Conservation (phyloP, 768 basidiomycete genomes). For the Suillus bovinus region DNA sequence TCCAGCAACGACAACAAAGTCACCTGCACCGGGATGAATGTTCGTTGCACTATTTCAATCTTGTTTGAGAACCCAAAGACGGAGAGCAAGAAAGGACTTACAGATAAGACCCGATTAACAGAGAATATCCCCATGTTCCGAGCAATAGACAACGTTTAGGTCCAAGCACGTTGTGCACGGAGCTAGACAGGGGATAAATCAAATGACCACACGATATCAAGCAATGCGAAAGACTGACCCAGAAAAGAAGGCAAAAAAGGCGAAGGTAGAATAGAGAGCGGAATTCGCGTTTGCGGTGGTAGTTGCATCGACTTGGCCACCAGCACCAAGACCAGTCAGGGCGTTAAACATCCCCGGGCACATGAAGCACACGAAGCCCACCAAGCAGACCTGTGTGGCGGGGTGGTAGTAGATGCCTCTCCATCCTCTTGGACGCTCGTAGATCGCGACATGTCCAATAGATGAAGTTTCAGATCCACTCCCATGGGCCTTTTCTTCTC, state of each 20-base stretch:
- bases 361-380: conserved; percentile 70
- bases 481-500: conserved; percentile 10
- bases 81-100: conserved; percentile 34
- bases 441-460: conserved; percentile 27
- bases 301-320: conserved; percentile 66
- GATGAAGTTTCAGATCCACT: conserved; percentile 2
- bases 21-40: conserved; percentile 59
- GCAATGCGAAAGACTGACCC: conserved; percentile 46
- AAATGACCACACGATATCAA: not conserved
- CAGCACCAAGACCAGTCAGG: conserved; percentile 76
- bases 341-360: conserved; percentile 75
- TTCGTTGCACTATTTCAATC: conserved; percentile 58
- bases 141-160: conserved; percentile 69
- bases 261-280: conserved; percentile 67
- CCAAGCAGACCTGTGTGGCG: conserved; percentile 45
- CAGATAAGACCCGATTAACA: conserved; percentile 78
- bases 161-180: conserved; percentile 82
- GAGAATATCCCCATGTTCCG: conserved; percentile 73
- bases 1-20: conserved; percentile 71
- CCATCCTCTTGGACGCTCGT: conserved; percentile 50
- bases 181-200: conserved; percentile 46
- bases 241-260: conserved; percentile 63
- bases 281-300: conserved; percentile 71
- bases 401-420: conserved; percentile 61
- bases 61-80: not conserved